Conservation (phyloP, 2,329 filamentous ascomycete genomes). For the Clonostachys rhizophaga region DNA sequence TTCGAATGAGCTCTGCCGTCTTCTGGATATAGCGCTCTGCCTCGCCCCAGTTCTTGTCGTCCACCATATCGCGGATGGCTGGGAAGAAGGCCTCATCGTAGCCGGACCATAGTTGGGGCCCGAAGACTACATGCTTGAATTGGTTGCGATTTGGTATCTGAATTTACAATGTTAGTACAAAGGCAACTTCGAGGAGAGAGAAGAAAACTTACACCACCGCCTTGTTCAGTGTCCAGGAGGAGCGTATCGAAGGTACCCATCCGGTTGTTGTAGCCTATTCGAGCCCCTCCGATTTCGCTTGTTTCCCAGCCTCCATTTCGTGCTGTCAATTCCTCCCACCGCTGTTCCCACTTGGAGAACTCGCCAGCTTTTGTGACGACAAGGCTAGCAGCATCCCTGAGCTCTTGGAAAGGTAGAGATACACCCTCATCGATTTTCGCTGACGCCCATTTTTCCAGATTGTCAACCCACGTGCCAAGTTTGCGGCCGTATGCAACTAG, state of each 20-base stretch:
- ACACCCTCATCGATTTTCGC: constrained; percentile 14
- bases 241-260: constrained; percentile 80
- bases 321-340: constrained; percentile 72
- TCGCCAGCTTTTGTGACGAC: constrained; percentile 44
- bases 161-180: neutral
- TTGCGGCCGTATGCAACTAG: constrained; percentile 66
- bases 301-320: constrained; percentile 73
- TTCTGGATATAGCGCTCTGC: constrained; percentile 67
- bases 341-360: constrained; percentile 72
- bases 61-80: constrained; percentile 76
- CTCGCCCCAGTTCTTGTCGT: constrained; percentile 63
- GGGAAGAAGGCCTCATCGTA: constrained; percentile 44
- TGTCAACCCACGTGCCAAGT: constrained; percentile 60
- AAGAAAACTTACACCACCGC: constrained; percentile 63
- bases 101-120: constrained; percentile 69
- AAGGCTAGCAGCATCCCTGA: constrained; percentile 51
- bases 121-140: constrained; percentile 91
- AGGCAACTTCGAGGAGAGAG: neutral
- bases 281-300: constrained; percentile 57
- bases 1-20: constrained; percentile 62
- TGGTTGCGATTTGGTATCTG: constrained; percentile 83
- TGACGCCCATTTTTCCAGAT: constrained; percentile 60
- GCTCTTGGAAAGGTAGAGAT: constrained; percentile 20
- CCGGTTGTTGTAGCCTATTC: constrained; percentile 73
- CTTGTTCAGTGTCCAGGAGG: constrained; percentile 69